Evolutionary conservation across 2,329 filamentous ascomycete species (phyloP), one percentile per base, ranked within the genome.

Genomic region (Sporothrix mexicana): DNA sequence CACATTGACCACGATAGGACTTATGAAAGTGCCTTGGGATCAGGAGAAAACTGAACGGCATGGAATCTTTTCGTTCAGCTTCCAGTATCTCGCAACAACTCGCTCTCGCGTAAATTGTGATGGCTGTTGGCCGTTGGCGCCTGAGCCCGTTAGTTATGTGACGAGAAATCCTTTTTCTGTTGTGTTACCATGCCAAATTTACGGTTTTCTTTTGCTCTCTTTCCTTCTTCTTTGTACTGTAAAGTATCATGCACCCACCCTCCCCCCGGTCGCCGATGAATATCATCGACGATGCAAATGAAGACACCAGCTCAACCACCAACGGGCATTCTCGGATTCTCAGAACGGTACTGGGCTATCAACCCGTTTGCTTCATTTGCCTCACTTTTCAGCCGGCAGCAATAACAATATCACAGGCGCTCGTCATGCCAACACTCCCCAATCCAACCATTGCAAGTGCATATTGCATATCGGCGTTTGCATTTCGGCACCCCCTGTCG

Each of bases 261-360:
- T 66, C n/a, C 13, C n/a, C 15, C 41, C 41, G 43, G 8, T n/a
- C 13, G 12, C 10, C 41, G 45, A 49, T 25, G 15, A 30, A 3
- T 8, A 1, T 7, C 36, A 70, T 70, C 68, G 68, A 15, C 68
- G 53, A 70, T 59, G 53, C 68, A 70, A 57, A 70, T 70, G 68
- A 70, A 70, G 51, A 36, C 68, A 70, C 68, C 68, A 25, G n/a
- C 30, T 30, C 30, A 5, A 30, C 30, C 30, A 36, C 30, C 30
- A 36, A 36, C 30, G 30, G 30, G 30, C 30, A 36, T 36, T 36
- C 30, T 36, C 30, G 7, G 3, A 36, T 36, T 36, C 30, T 36
- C 30, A 36, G 3, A 36, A 36, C 2, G 30, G 30, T 2, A 36
- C 30, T 5, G 30, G 5, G 30, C 4, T 36, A 36, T 36, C 30